Base-by-base conservation (phyloP, 768 basidiomycete genomes). In the Fomitopsis pulvina region DNA sequence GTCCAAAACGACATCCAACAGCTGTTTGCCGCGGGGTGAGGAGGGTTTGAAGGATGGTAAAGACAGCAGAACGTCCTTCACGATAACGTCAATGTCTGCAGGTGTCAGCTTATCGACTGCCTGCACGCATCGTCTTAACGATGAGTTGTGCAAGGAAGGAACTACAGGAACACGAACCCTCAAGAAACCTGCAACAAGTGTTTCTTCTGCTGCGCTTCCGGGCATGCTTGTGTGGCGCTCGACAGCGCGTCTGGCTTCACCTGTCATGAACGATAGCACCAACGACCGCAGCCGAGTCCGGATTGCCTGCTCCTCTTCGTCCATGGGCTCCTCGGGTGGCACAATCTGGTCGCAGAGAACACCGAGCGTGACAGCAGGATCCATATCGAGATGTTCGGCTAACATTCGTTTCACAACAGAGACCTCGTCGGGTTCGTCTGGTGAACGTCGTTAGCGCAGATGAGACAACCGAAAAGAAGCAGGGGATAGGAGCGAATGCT, bases 331-430 rank as follows among this genome's bases (percentile, higher is more conserved):
- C 41, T 76, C 75, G 0, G 68, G 60, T 1, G 78, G 77, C 2
- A 74, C 61, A 29, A 85, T 68, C 60, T 87, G 85, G 59, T 87
- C 86, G 58, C 77, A 85, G 4, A 87, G 68, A 12, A 87, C 85
- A 30, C 78, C 74, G 5, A 87, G 67, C 1, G 83, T 81, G 16
- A 78, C 71, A 7, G 66, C 67, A 1, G 81, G 71, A 52, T 84
- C 81, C 69, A 85, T 72, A 39, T 81, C 75, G 48, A 87, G 71
- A 60, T 87, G 85, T 52, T 78, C 73, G 1, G 72, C 63, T 14
- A 87, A 70, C 16, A 82, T 78, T 48, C 70, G 65, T 57, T 81
- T 79, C 21, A 87, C 83, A 28, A 83, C 71, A 0, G 57, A 63
- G 10, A 85, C 79, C 62, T 87, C 85, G 43, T 78, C 75, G 0